Percentiles rank a stretch among this genome's conserved stretches.
These are phyloP conservation scores for Aristolochia fimbriata DNA, from an alignment of 164 flowering plant species.

Conservation along the genomic window DNA sequence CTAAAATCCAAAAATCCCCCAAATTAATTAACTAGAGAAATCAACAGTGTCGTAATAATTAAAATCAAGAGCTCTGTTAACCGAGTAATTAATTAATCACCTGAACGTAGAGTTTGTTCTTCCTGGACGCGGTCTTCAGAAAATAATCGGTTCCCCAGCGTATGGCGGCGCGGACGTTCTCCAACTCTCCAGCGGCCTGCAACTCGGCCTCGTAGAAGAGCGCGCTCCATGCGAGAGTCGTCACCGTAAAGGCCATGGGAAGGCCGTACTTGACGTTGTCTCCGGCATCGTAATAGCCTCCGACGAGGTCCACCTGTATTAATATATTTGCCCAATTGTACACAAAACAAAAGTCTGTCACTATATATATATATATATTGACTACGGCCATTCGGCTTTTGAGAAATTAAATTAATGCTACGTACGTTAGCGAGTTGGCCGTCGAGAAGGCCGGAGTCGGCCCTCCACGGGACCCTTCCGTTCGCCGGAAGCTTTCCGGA, in stretches of 20 bases:
- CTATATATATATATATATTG: too few relatives aligned
- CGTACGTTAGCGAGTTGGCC: slow-evolving; percentile 53
- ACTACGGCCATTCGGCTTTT: not conserved
- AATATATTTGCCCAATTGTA: not conserved
- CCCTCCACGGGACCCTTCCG: slow-evolving; percentile 59
- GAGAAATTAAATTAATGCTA: not conserved
- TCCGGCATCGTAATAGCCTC: slow-evolving; percentile 96
- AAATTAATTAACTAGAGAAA: too few relatives aligned
- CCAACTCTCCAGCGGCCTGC: slow-evolving; percentile 46
- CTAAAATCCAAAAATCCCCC: too few relatives aligned
- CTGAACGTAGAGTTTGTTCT: slow-evolving; percentile 56
- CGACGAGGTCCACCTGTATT: slow-evolving; percentile 61
- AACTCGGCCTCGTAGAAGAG: slow-evolving; percentile 35
- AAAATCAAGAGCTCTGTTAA: too few relatives aligned
- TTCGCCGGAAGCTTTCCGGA: slow-evolving; percentile 71
- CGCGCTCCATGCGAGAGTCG: slow-evolving; percentile 71
- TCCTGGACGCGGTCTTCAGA: slow-evolving; percentile 40
- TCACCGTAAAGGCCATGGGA: slow-evolving; percentile 88
- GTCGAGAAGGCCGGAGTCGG: slow-evolving; percentile 69
- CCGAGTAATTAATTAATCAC: slow-evolving; percentile 15
- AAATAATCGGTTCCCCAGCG: slow-evolving; percentile 90
- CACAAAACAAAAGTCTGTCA: not conserved
- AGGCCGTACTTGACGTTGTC: slow-evolving; percentile 88
- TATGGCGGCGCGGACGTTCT: slow-evolving; percentile 37
- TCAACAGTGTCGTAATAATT: too few relatives aligned